Conservation (phyloP, 73 alveolate genomes). For the Paramecium biaurelia region DNA sequence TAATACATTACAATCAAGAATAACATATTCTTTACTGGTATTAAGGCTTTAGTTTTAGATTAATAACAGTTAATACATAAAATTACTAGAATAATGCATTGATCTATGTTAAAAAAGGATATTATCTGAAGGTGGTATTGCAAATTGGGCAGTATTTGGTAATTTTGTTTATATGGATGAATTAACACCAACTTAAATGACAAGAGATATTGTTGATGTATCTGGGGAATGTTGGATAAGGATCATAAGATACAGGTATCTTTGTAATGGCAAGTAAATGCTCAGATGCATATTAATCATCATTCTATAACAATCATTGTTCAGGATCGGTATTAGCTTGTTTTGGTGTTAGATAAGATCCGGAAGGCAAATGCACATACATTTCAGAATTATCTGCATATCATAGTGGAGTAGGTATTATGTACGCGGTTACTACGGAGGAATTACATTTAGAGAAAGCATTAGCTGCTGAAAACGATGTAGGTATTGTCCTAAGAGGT, state of each 20-base stretch:
- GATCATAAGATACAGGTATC: conserved; percentile 42
- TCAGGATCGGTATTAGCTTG: conserved; percentile 3
- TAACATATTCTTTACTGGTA: conserved; percentile 48
- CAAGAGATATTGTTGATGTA: conserved; percentile 13
- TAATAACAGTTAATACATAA: conserved; percentile 11
- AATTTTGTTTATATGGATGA: not conserved
- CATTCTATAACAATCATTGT: conserved; percentile 11
- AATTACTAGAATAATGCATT: conserved; percentile 7
- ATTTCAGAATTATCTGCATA: not conserved
- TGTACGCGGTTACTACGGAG: not conserved
- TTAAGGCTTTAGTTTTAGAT: conserved; percentile 48
- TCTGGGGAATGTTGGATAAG: conserved; percentile 33
- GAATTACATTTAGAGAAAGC: not conserved
- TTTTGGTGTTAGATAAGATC: not conserved
- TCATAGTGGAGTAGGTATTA: conserved; percentile 11
- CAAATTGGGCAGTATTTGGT: conserved; percentile 40
- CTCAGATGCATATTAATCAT: not conserved
- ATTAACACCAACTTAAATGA: not conserved
- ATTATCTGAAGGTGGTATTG: not conserved
- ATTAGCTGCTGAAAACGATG: not conserved
- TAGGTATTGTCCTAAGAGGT: not conserved
- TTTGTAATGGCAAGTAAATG: conserved; percentile 32
- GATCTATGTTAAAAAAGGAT: conserved; percentile 7
- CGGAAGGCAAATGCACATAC: not conserved
- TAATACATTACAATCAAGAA: not conserved